Conservation (phyloP, 176 grass and related monocot genomes). For the Raddia distichophylla region DNA sequence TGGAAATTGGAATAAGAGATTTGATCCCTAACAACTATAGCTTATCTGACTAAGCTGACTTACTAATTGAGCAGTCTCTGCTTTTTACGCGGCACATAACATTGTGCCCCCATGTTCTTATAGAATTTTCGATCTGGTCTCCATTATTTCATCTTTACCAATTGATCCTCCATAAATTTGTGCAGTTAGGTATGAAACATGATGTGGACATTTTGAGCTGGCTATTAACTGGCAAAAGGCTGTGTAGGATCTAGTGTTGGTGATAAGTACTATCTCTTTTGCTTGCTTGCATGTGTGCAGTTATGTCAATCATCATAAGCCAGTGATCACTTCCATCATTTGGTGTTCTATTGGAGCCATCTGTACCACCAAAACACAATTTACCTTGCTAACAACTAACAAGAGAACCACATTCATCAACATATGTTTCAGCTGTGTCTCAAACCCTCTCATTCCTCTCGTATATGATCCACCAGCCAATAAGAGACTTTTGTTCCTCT, state of each 20-base stretch:
- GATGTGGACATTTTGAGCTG: slow-evolving; percentile 1
- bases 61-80: no score
- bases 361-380: background rate
- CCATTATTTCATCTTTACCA: background rate
- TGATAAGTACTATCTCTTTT: background rate
- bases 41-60: no score
- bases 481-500: background rate
- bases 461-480: background rate
- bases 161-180: slow-evolving; percentile 10
- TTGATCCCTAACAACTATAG: no score
- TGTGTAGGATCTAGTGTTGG: background rate
- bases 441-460: background rate
- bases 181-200: slow-evolving; percentile 8
- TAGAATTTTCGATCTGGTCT: slow-evolving; percentile 19
- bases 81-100: no score
- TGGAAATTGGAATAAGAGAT: no score
- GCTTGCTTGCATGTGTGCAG: background rate
- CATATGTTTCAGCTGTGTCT: background rate
- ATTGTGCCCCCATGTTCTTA: background rate
- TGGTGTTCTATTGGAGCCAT: slow-evolving; percentile 2
- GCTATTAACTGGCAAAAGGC: background rate
- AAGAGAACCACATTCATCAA: background rate
- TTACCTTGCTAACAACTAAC: background rate
- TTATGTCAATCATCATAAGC: background rate
- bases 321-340: background rate